These are phyloP conservation scores for Malus sylvestris DNA, from an alignment of 306 rosid genomes.

Conservation along the genomic window DNA sequence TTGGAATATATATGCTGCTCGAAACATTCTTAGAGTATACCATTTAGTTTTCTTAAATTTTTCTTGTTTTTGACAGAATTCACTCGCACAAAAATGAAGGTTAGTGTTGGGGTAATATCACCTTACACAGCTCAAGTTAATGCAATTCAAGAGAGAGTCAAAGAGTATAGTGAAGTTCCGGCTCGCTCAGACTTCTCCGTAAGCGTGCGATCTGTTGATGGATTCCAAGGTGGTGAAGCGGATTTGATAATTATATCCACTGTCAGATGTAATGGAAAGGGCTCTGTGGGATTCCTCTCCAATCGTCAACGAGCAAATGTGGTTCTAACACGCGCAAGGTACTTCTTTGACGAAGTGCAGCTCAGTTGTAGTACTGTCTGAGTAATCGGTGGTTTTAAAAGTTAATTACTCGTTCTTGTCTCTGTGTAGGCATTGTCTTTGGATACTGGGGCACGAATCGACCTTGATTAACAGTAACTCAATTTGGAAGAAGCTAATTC, in stretches of 20 bases:
- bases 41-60: neutral
- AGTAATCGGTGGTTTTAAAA: neutral
- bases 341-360: neutral
- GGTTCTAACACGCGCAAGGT: conserved; percentile 56
- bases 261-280: conserved; percentile 27
- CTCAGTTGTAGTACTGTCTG: no score
- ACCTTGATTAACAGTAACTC: conserved; percentile 18
- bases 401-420: no score
- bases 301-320: conserved; percentile 43
- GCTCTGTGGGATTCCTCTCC: conserved; percentile 45
- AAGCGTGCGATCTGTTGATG: conserved; percentile 48
- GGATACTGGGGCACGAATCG: conserved; percentile 26
- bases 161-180: neutral
- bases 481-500: conserved; percentile 24
- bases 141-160: conserved; percentile 38
- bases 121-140: conserved; percentile 45
- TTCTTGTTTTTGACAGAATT: conserved; percentile 17
- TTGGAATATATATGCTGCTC: neutral
- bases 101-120: conserved; percentile 54
- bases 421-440: conserved; percentile 21
- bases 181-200: conserved; percentile 22
- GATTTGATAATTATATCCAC: conserved; percentile 45
- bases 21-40: neutral
- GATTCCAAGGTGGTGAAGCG: conserved; percentile 63
- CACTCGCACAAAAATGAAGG: neutral